phyloP scores from a whole-genome alignment of 2,329 filamentous ascomycete genomes.

The Diaporthe vaccinii region DNA sequence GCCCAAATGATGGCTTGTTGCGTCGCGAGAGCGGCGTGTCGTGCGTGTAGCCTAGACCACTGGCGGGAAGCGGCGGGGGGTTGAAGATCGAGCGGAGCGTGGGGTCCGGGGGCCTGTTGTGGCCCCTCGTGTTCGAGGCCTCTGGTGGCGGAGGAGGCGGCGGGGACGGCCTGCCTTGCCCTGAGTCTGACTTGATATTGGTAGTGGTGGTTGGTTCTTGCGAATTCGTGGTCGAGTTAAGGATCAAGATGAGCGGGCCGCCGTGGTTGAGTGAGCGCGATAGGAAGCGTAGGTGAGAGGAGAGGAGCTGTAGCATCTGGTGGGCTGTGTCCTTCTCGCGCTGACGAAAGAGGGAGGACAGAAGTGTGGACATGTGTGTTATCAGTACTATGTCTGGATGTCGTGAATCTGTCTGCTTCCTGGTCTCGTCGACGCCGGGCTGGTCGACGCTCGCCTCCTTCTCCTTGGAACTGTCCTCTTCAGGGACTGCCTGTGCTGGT shows the following conservation, averaged over 20 bases:
- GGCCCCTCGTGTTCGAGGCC: slow-evolving; percentile 19
- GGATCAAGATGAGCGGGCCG: slow-evolving; percentile 65
- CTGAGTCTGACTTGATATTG: neutral
- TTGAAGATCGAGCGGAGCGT: slow-evolving; percentile 66
- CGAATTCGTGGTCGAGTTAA: slow-evolving; percentile 63
- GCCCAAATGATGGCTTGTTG: slow-evolving; percentile 66
- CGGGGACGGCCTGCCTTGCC: slow-evolving; percentile 3
- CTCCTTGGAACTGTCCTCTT: neutral
- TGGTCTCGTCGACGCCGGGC: slow-evolving; percentile 10
- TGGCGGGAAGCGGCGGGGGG: slow-evolving; percentile 46
- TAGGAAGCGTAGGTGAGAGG: slow-evolving; percentile 60
- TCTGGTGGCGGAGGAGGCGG: slow-evolving; percentile 22
- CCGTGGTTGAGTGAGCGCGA: slow-evolving; percentile 54
- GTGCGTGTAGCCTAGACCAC: slow-evolving; percentile 42
- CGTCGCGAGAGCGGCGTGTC: slow-evolving; percentile 45
- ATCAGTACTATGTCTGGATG: slow-evolving; percentile 65
- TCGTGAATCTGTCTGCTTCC: slow-evolving; percentile 30
- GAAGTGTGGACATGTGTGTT: slow-evolving; percentile 66
- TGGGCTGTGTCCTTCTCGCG: slow-evolving; percentile 63
- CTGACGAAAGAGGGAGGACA: slow-evolving; percentile 66
- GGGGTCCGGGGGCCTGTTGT: slow-evolving; percentile 51
- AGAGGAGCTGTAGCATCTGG: slow-evolving; percentile 61
- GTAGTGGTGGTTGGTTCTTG: neutral
- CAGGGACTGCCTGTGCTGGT: neutral
- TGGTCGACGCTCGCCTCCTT: neutral